Evolutionary conservation across 106 monocot species (phyloP), one percentile per base, ranked within the genome.

Genomic region (Vanilla planifolia): DNA sequence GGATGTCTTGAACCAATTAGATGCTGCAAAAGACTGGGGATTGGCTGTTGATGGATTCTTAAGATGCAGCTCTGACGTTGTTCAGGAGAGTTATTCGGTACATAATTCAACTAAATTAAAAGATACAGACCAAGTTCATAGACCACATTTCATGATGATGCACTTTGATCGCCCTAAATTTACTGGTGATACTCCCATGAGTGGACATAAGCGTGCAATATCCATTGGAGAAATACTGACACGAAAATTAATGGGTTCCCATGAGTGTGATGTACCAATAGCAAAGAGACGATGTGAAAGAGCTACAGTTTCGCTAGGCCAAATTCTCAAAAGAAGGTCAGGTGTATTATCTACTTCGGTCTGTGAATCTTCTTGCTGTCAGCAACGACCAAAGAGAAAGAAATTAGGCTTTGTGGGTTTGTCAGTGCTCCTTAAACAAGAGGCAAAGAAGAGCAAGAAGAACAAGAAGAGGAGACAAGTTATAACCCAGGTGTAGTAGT

Each of bases 201-300:
- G 4, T 44, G 51, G 53, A 27, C 29, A 51, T 48, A 72, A 60
- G 57, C 80, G 75, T n/a, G 61, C 88, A n/a, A 30, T 89, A 66
- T 82, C 89, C 0, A 85, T 93, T 3, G 88, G 93, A 56, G 85
- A 93, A 55, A 93, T 93, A 59, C 71, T 93, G n/a, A 77, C 85
- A 33, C 75, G 70, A 77, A 93, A 89, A 41, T 57, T 93, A 70
- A 57, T 65, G 28, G 65, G 74, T 28, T 61, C 88, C 48, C 76
- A 75, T 32, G 76, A 77, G 19, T 72, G 63, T 24, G 57, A 77
- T 30, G 57, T 26, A 50, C 2, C 9, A 50, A 26, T 50, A 26
- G 22, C 23, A 10, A 25, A 50, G 22, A 50, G 50, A 50, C 11
- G 1, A 26, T 0, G 26, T 24, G 50, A 26, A 0, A 24, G 9